Percentiles rank a stretch among this genome's conserved stretches.
Conservation (phyloP, 1,139 yeast genomes). For the Yamadazyma taylorii region DNA sequence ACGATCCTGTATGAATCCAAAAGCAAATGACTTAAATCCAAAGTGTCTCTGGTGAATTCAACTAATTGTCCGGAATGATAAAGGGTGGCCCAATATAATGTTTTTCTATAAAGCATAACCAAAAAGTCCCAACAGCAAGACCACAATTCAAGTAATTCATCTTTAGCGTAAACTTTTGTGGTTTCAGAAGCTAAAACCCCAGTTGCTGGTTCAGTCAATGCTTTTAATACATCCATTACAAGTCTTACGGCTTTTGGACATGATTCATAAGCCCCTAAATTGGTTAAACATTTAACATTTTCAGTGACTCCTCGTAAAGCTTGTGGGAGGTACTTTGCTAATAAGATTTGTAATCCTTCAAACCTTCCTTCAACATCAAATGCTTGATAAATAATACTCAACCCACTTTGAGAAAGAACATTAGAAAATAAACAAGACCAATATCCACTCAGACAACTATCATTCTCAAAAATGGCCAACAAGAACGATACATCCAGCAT, state of each 20-base stretch:
- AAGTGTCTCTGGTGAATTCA: slow-evolving; percentile 83
- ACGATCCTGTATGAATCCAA: slow-evolving; percentile 64
- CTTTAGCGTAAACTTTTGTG: slow-evolving; percentile 3
- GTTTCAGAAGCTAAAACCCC: slow-evolving; percentile 11
- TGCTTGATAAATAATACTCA: slow-evolving; percentile 72
- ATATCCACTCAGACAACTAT: slow-evolving; percentile 46
- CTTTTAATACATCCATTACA: slow-evolving; percentile 68
- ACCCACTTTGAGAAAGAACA: slow-evolving; percentile 62
- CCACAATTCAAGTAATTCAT: slow-evolving; percentile 54
- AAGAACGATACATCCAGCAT: slow-evolving; percentile 46
- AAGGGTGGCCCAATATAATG: slow-evolving; percentile 70
- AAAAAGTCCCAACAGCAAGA: slow-evolving; percentile 67
- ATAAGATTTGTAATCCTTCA: slow-evolving; percentile 63
- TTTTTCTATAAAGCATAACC: slow-evolving; percentile 64
- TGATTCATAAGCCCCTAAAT: slow-evolving; percentile 62
- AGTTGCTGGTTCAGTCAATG: slow-evolving; percentile 63
- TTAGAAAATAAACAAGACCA: slow-evolving; percentile 74
- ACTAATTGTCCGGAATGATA: slow-evolving; percentile 59
- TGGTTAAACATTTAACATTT: slow-evolving; percentile 43
- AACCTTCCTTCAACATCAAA: slow-evolving; percentile 63
- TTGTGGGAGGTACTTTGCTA: slow-evolving; percentile 42
- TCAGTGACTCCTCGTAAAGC: slow-evolving; percentile 50
- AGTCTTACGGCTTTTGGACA: slow-evolving; percentile 75
- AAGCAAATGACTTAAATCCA: slow-evolving; percentile 72
- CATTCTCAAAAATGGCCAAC: slow-evolving; percentile 26